These are phyloP conservation scores for Dioszegia crocea DNA, from an alignment of 768 basidiomycete species.

Conservation along the genomic window DNA sequence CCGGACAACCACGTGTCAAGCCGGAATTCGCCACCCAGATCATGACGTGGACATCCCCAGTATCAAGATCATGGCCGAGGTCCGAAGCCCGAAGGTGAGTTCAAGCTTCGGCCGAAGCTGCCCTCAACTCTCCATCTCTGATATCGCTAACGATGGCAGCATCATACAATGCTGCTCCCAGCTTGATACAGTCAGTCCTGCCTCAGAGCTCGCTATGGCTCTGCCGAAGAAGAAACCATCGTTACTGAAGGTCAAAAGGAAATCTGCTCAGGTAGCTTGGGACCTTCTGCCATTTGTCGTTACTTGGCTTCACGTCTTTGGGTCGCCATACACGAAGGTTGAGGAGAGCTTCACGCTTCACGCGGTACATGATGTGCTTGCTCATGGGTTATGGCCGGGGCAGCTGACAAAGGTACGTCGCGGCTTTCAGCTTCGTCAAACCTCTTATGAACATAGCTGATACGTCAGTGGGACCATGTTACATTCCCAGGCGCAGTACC, in stretches of 20 bases:
- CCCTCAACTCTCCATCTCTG: neutral
- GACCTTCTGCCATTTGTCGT: constrained; percentile 23
- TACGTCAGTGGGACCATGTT: constrained; percentile 77
- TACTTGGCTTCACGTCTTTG: constrained; percentile 58
- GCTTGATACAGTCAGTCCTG: neutral
- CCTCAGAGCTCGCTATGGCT: neutral
- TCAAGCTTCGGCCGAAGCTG: neutral
- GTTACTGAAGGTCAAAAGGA: neutral
- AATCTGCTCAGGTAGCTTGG: neutral
- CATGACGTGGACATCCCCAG: neutral
- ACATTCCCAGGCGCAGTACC: constrained; percentile 84
- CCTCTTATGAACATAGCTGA: too few relatives aligned
- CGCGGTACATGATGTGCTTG: constrained; percentile 78
- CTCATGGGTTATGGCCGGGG: constrained; percentile 58
- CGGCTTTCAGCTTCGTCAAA: neutral
- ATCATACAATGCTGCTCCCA: neutral
- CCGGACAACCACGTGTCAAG: neutral
- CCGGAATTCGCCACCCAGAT: neutral
- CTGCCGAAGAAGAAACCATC: neutral
- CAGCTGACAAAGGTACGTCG: neutral
- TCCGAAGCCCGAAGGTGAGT: neutral
- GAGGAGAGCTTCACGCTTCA: constrained; percentile 97
- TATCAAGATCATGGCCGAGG: neutral
- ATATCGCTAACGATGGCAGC: neutral
- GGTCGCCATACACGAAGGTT: constrained; percentile 89